Evolutionary conservation across 2,329 filamentous ascomycete species (phyloP).

Genomic region (Emergomyces orientalis): DNA sequence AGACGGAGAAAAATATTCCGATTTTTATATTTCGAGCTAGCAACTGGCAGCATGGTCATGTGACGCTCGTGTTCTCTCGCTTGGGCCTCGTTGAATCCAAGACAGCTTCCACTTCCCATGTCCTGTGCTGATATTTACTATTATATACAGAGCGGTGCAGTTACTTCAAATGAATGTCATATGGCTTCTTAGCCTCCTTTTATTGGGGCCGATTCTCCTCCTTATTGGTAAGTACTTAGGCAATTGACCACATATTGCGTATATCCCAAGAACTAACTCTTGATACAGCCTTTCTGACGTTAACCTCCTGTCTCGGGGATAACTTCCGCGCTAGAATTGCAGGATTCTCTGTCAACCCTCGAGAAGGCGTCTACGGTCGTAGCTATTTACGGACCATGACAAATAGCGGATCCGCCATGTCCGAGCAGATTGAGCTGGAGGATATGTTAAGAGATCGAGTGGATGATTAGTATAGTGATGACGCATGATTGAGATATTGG

Average conservation of each 20-base stretch:
- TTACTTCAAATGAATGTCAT: constrained; percentile 26
- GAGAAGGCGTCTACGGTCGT: constrained; percentile 43
- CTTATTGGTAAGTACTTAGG: constrained; percentile 24
- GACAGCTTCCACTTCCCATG: not conserved
- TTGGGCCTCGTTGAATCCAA: not conserved
- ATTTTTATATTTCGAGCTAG: not conserved
- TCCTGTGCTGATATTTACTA: not conserved
- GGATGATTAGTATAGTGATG: constrained; percentile 22
- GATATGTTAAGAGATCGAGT: constrained; percentile 45
- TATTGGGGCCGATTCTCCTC: constrained; percentile 31
- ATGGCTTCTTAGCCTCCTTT: constrained; percentile 28
- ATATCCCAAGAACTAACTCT: not conserved
- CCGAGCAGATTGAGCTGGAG: constrained; percentile 55
- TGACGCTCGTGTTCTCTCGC: not conserved
- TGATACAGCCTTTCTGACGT: constrained; percentile 39
- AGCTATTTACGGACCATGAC: constrained; percentile 49
- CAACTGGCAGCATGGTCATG: not conserved
- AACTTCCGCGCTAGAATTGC: constrained; percentile 42
- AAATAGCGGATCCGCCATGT: constrained; percentile 45
- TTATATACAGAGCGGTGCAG: not conserved
- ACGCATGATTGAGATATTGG: constrained; percentile 3
- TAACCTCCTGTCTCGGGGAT: constrained; percentile 49
- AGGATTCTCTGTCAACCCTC: constrained; percentile 36
- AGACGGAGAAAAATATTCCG: not conserved
- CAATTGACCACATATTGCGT: not conserved